Evolutionary conservation across 352 stramenopile species (phyloP).

Genomic region (Phytophthora ramorum): DNA sequence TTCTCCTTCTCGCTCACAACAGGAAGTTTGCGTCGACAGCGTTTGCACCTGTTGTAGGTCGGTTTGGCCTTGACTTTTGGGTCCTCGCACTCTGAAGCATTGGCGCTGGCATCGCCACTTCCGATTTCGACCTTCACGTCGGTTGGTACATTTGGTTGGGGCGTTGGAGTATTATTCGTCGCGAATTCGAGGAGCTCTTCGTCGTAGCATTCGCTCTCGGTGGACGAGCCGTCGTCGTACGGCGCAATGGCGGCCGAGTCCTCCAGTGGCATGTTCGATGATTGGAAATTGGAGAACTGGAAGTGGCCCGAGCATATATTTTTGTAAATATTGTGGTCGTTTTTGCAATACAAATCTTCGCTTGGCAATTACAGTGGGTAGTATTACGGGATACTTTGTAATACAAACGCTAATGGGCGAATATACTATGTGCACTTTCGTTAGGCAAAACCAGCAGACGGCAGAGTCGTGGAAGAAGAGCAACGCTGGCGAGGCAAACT

Average conservation of each 20-base stretch:
- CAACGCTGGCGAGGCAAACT: too few species aligned
- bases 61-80: background rate
- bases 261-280: slow-evolving; percentile 3
- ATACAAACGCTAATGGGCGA: too few species aligned
- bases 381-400: too few species aligned
- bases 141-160: background rate
- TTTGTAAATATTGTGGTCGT: too few species aligned
- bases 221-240: slow-evolving; percentile 34
- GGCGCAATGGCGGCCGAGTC: background rate
- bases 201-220: slow-evolving; percentile 40
- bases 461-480: too few species aligned
- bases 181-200: slow-evolving; percentile 12
- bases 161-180: background rate
- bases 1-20: slow-evolving; percentile 9
- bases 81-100: background rate
- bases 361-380: too few species aligned
- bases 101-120: background rate
- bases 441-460: too few species aligned
- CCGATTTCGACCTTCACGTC: slow-evolving; percentile 11
- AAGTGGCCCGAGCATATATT: too few species aligned
- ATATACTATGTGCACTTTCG: too few species aligned
- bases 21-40: slow-evolving; percentile 16
- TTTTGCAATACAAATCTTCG: too few species aligned
- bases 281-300: too few species aligned
- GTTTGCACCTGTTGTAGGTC: slow-evolving; percentile 12